phyloP scores from a whole-genome alignment of 768 basidiomycete species.

The Gymnopilus junonius region DNA sequence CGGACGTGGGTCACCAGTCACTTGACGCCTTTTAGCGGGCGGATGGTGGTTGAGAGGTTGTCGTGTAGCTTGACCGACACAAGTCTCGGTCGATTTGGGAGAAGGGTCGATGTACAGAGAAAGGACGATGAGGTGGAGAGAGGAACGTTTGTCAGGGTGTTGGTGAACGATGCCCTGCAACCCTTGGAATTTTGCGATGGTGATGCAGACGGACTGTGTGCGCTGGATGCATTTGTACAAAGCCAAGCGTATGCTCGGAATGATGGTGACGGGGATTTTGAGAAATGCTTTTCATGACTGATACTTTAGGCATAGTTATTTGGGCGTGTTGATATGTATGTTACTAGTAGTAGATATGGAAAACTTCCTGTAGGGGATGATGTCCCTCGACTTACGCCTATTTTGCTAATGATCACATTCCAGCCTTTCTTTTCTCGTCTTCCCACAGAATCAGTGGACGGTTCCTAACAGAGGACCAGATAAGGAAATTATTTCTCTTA shows the following conservation, averaged over 20 bases:
- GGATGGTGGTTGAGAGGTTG: slow-evolving; percentile 78
- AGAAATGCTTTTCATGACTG: slow-evolving; percentile 46
- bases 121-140: not conserved
- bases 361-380: too few species aligned
- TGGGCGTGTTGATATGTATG: too few species aligned
- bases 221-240: slow-evolving; percentile 64
- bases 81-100: not conserved
- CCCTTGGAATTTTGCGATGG: slow-evolving; percentile 64
- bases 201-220: slow-evolving; percentile 59
- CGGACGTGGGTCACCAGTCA: slow-evolving; percentile 58
- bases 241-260: slow-evolving; percentile 73
- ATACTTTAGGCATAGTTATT: too few species aligned
- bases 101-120: not conserved
- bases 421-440: too few species aligned
- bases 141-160: slow-evolving; percentile 65
- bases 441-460: too few species aligned
- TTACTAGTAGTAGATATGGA: too few species aligned
- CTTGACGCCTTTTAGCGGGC: slow-evolving; percentile 75
- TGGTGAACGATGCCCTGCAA: slow-evolving; percentile 78
- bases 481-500: not conserved
- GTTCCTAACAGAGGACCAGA: not conserved
- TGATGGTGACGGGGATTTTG: slow-evolving; percentile 75
- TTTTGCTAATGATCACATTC: too few species aligned
- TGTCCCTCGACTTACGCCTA: too few species aligned
- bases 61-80: slow-evolving; percentile 37